Conservation (phyloP, 2,329 filamentous ascomycete genomes). For the Aspergillus ibericus region DNA sequence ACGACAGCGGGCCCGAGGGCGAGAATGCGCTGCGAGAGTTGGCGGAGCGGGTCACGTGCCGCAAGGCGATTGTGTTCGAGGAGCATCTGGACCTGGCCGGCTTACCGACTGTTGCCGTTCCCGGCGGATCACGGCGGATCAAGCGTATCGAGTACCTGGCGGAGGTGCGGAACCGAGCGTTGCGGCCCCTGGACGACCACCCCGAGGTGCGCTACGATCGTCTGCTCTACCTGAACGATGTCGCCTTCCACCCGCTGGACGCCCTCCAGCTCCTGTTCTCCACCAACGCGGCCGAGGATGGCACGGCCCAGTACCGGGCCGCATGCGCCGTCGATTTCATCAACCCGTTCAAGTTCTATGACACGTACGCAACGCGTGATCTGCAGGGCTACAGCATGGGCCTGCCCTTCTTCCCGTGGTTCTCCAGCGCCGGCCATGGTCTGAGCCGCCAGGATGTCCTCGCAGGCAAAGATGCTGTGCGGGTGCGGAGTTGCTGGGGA, state of each 20-base stretch:
- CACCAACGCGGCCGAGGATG: constrained; percentile 55
- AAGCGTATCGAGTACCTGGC: constrained; percentile 75
- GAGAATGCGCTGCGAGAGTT: constrained; percentile 56
- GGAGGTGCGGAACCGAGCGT: constrained; percentile 68
- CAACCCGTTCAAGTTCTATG: constrained; percentile 73
- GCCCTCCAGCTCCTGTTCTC: constrained; percentile 62
- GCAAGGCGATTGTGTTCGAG: constrained; percentile 59
- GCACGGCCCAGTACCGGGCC: constrained; percentile 62
- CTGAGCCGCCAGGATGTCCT: constrained; percentile 64
- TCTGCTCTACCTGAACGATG: constrained; percentile 66
- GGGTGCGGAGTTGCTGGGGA: constrained; percentile 73
- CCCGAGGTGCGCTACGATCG: constrained; percentile 53
- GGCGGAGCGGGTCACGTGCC: constrained; percentile 50
- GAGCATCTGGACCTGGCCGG: constrained; percentile 57
- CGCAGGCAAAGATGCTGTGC: constrained; percentile 58
- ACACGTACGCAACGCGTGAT: constrained; percentile 73
- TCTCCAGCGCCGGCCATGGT: constrained; percentile 53
- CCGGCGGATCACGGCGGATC: constrained; percentile 62
- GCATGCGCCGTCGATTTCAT: constrained; percentile 76
- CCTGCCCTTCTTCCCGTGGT: constrained; percentile 72
- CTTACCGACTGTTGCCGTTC: constrained; percentile 61
- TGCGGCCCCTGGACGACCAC: constrained; percentile 60
- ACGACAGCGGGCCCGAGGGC: constrained; percentile 62
- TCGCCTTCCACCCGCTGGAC: constrained; percentile 61
- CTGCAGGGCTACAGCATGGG: constrained; percentile 67